These are phyloP conservation scores for Acarospora socialis DNA, from an alignment of 2,329 filamentous ascomycete genomes.

Conservation along the genomic window DNA sequence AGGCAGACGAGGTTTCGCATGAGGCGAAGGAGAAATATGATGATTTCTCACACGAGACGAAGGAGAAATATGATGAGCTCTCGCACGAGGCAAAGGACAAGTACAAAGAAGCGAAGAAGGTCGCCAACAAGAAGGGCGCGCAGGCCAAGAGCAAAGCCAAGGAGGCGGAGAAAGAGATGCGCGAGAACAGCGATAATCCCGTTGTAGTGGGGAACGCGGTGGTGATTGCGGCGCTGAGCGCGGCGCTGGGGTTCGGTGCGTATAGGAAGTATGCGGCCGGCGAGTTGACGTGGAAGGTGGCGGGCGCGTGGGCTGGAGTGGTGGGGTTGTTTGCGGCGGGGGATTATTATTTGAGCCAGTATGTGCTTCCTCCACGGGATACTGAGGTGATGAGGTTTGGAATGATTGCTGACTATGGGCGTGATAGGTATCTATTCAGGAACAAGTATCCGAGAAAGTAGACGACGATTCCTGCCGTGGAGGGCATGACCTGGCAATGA, in stretches of 20 bases:
- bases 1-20: slow-evolving; percentile 7
- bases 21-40: slow-evolving; percentile 21
- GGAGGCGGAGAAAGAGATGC: slow-evolving; percentile 16
- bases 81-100: slow-evolving; percentile 11
- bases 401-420: not conserved
- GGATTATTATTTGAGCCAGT: slow-evolving; percentile 38
- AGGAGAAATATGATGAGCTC: slow-evolving; percentile 16
- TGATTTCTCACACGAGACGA: slow-evolving; percentile 16
- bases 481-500: too few species aligned
- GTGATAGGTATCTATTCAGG: slow-evolving; percentile 32
- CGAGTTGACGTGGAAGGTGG: slow-evolving; percentile 32
- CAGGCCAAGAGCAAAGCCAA: slow-evolving; percentile 11
- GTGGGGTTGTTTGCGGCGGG: slow-evolving; percentile 30
- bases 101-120: slow-evolving; percentile 10
- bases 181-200: slow-evolving; percentile 30
- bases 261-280: slow-evolving; percentile 32
- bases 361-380: slow-evolving; percentile 15
- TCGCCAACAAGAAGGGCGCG: slow-evolving; percentile 3
- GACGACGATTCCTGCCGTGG: too few species aligned
- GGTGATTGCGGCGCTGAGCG: slow-evolving; percentile 26
- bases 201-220: slow-evolving; percentile 33
- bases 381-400: not conserved
- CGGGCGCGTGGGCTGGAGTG: slow-evolving; percentile 28
- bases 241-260: slow-evolving; percentile 32
- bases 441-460: slow-evolving; percentile 38